Evolutionary conservation across 352 stramenopile species (phyloP), one percentile per base, ranked within the genome.

Genomic region (Elongisporangium undulatum): DNA sequence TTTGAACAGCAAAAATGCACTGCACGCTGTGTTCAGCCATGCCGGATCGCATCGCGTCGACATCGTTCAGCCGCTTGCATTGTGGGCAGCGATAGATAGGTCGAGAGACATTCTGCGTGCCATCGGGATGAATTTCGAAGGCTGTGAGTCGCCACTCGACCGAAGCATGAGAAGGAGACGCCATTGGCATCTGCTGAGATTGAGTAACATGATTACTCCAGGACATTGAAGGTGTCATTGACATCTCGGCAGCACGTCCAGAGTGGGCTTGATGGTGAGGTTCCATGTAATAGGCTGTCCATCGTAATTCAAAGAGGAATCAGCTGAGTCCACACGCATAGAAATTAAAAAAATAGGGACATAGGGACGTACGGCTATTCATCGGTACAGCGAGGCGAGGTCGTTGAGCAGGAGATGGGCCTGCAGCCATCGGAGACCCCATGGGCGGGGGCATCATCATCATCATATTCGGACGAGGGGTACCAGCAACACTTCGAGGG

Each of bases 11-110:
- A 51, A 89, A 87, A 1, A 87, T 69, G 19, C 79, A 89, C 64
- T 85, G 79, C 15, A 72, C 56, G 16, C 63, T 75, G 61, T 92
- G 82, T n/a, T 85, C 78, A 19, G 79, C 60, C 19, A 71, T 65
- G 1, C 78, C 78, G n/a, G 72, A 75, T 8, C 75, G 74, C 57
- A 92, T 74, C 69, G 84, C 87, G 53, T 89, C 82, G 1, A 92
- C 74, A 60, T 90, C 81, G 39, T 87, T 85, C 51, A 89, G 62
- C 8, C 79, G 73, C 48, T 77, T 69, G 52, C 83, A 92, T 24
- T 87, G 75, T 5, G 76, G 75, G 58, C 83, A 92, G 19, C 83
- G 83, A 62, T 92, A 92, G 67, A 92, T 92, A 16, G 83, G 83
- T 2, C 80, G 71, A 51, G 75, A 72, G 10, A 82, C 70, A 56